Conservation (phyloP, 2,329 filamentous ascomycete species). For the Pyrenochaeta sp. region DNA sequence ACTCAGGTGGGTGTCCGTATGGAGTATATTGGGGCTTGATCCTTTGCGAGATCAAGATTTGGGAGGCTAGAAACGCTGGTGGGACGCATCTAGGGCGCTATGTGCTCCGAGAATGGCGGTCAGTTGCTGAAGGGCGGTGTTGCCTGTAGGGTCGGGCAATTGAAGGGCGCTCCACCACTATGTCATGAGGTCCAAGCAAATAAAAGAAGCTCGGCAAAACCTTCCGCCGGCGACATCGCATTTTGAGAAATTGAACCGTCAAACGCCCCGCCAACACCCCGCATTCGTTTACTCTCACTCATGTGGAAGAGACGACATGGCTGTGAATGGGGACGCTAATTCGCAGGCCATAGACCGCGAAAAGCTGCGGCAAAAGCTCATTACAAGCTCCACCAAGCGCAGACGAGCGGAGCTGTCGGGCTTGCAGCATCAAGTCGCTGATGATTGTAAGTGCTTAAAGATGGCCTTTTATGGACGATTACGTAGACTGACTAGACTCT, state of each 20-base stretch:
- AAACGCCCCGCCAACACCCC: constrained; percentile 38
- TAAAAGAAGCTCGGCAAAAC: constrained; percentile 27
- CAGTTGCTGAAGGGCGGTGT: constrained; percentile 8
- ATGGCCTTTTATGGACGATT: not conserved
- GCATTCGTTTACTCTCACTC: constrained; percentile 24
- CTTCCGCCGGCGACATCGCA: constrained; percentile 27
- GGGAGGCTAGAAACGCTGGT: constrained; percentile 28
- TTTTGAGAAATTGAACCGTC: constrained; percentile 34
- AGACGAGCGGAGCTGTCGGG: constrained; percentile 55
- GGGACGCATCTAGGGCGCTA: constrained; percentile 45
- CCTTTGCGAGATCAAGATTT: constrained; percentile 47
- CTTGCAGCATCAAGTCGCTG: constrained; percentile 54
- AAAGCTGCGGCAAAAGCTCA: constrained; percentile 52
- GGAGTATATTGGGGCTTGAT: constrained; percentile 48
- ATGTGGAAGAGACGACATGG: constrained; percentile 48
- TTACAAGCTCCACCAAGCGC: constrained; percentile 59
- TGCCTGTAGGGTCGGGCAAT: not conserved
- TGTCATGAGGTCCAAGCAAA: constrained; percentile 21
- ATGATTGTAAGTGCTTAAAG: constrained; percentile 51
- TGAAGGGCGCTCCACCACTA: constrained; percentile 26
- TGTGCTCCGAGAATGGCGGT: constrained; percentile 13
- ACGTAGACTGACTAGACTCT: constrained; percentile 19
- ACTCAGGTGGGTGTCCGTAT: constrained; percentile 39
- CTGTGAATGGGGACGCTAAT: constrained; percentile 47
- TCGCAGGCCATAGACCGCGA: constrained; percentile 43